Evolutionary conservation across 768 basidiomycete species (phyloP).

Genomic region (Chalciporus chontae): DNA sequence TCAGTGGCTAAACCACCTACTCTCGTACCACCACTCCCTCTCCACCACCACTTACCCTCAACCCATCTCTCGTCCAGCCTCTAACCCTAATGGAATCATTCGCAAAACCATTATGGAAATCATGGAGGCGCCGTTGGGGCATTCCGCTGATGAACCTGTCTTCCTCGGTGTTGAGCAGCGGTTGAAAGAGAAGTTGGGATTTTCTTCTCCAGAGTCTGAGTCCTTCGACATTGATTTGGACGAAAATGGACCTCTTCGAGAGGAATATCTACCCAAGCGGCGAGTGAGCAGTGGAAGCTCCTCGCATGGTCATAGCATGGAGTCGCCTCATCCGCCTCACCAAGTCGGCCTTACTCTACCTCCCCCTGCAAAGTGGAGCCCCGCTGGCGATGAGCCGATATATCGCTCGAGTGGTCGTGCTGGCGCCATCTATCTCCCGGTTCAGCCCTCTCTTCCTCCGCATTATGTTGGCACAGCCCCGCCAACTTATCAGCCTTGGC

Average conservation of each 20-base stretch:
- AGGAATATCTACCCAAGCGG: conserved; percentile 76
- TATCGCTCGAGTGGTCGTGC: conserved; percentile 48
- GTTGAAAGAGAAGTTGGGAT: conserved; percentile 48
- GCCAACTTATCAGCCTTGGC: conserved; percentile 30
- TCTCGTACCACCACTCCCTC: conserved; percentile 62
- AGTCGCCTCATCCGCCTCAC: conserved; percentile 5
- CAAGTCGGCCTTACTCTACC: conserved; percentile 43
- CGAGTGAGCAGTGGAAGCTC: conserved; percentile 33
- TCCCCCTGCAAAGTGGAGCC: conserved; percentile 80
- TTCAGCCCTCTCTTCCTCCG: conserved; percentile 47
- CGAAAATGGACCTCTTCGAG: conserved; percentile 76
- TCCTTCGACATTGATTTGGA: conserved; percentile 75
- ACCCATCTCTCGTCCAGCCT: conserved; percentile 74
- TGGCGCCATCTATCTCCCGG: conserved; percentile 61
- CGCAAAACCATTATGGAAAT: conserved; percentile 70
- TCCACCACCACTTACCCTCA: conserved; percentile 59
- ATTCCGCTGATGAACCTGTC: conserved; percentile 47
- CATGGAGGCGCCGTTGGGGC: conserved; percentile 43
- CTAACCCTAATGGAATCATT: conserved; percentile 66
- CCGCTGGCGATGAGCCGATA: conserved; percentile 75
- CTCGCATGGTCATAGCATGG: conserved; percentile 1
- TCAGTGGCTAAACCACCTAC: conserved; percentile 64
- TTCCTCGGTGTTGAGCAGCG: conserved; percentile 73
- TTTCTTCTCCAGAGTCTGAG: conserved; percentile 43
- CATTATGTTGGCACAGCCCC: conserved; percentile 33